Conservation (phyloP, 495 filamentous ascomycete species). For the Aspergillus panamensis region DNA sequence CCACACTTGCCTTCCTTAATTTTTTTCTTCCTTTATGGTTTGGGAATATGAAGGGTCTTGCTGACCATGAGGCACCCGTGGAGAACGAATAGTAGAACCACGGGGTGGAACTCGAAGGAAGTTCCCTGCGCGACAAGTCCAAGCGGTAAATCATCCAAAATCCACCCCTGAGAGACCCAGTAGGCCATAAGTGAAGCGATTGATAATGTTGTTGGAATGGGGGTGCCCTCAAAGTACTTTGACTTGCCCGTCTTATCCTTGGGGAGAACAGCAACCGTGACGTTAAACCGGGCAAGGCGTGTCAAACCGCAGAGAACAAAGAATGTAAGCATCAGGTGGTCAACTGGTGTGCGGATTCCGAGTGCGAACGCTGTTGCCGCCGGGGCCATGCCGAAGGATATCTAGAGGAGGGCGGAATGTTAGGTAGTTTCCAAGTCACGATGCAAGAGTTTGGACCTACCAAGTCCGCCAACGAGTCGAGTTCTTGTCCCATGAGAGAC, state of each 20-base stretch:
- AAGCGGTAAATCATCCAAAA: constrained; percentile 68
- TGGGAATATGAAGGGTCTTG: constrained; percentile 93
- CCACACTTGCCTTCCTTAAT: constrained; percentile 3
- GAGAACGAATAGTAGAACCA: constrained; percentile 72
- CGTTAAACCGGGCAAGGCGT: constrained; percentile 93
- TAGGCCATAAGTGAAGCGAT: constrained; percentile 84
- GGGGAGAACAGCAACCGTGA: constrained; percentile 80
- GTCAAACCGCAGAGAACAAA: constrained; percentile 96
- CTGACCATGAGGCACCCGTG: constrained; percentile 92
- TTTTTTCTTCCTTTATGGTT: constrained; percentile 56
- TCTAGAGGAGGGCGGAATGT: constrained; percentile 46
- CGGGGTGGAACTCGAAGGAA: constrained; percentile 79
- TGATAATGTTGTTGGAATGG: constrained; percentile 83
- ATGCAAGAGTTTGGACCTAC: constrained; percentile 47
- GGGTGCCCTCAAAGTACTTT: constrained; percentile 93
- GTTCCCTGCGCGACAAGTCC: constrained; percentile 65
- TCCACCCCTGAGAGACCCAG: constrained; percentile 79
- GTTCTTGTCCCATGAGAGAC: constrained; percentile 94
- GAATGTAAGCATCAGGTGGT: constrained; percentile 79
- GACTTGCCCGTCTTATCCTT: constrained; percentile 91
- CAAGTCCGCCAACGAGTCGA: constrained; percentile 95
- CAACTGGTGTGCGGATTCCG: constrained; percentile 79
- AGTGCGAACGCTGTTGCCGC: constrained; percentile 84
- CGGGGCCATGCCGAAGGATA: constrained; percentile 92
- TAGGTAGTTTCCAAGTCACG: constrained; percentile 5